phyloP scores from a whole-genome alignment of 441 rosid genomes.

The Breynia disticha region DNA sequence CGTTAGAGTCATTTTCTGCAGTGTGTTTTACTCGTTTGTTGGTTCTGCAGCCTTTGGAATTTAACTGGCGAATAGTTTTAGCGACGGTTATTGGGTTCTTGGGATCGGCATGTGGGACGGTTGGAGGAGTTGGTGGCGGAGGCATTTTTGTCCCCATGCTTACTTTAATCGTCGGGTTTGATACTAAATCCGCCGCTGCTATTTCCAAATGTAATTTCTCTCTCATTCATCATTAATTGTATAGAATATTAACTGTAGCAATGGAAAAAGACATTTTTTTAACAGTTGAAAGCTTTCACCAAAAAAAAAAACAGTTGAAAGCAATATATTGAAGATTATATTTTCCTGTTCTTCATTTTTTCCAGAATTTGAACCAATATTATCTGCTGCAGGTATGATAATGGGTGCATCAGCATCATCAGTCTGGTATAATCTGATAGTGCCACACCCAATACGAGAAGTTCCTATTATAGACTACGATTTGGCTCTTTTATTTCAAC shows the following conservation, averaged over 20 bases:
- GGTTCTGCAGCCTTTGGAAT: constrained; percentile 48
- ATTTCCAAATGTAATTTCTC: constrained; percentile 60
- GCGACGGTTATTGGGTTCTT: constrained; percentile 78
- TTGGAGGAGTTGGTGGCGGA: constrained; percentile 95
- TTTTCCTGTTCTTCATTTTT: background rate
- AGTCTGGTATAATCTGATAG: constrained; percentile 86
- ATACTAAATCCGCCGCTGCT: constrained; percentile 95
- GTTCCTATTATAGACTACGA: constrained; percentile 88
- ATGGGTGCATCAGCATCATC: constrained; percentile 95
- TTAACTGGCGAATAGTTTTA: constrained; percentile 56
- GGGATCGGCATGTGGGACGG: constrained; percentile 91
- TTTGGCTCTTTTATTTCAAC: constrained; percentile 84
- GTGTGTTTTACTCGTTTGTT: background rate
- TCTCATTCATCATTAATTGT: background rate
- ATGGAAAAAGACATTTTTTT: background rate
- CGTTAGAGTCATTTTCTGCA: background rate
- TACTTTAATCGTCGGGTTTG: constrained; percentile 79
- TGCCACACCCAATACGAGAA: constrained; percentile 74
- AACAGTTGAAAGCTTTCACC: background rate
- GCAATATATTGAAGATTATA: background rate
- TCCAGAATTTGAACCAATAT: background rate
- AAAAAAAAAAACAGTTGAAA: background rate
- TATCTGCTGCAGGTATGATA: constrained; percentile 58
- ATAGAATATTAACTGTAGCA: too few species aligned
- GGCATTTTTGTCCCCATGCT: constrained; percentile 98